Conservation (phyloP, 1,284 basidiomycete genomes). For the Trichosporon ovoides region DNA sequence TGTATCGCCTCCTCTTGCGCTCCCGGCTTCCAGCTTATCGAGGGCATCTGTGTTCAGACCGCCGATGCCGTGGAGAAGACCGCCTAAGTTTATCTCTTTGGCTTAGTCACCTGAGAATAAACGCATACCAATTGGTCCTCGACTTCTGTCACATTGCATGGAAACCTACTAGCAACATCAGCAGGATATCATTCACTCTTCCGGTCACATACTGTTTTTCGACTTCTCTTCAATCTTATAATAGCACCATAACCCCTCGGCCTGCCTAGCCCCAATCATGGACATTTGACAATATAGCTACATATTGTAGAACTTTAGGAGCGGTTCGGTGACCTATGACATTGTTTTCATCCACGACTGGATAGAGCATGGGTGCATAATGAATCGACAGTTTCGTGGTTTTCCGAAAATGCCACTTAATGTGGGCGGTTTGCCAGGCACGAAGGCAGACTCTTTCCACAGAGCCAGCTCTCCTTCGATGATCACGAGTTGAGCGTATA, state of each 20-base stretch:
- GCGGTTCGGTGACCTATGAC: slow-evolving; percentile 5
- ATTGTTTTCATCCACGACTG: not conserved
- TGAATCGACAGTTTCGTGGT: too few relatives aligned
- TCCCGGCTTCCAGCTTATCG: slow-evolving; percentile 11
- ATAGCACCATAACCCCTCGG: slow-evolving; percentile 1
- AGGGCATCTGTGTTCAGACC: slow-evolving; percentile 9
- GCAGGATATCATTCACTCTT: not conserved
- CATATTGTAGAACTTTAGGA: slow-evolving; percentile 1
- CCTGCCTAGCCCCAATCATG: not conserved
- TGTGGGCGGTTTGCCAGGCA: too few relatives aligned
- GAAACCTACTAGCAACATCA: not conserved
- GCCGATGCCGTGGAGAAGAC: not conserved
- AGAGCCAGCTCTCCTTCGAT: too few relatives aligned
- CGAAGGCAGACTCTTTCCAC: too few relatives aligned
- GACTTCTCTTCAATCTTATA: not conserved
- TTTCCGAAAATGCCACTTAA: too few relatives aligned
- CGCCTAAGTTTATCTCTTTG: not conserved
- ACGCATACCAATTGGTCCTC: not conserved
- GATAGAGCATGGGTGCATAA: not conserved
- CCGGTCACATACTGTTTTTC: not conserved
- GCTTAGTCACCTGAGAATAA: not conserved
- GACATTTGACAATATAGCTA: not conserved
- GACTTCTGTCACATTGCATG: not conserved
- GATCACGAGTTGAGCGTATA: too few relatives aligned
- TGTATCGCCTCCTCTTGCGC: slow-evolving; percentile 20